Conservation (phyloP, 352 stramenopile species). For the Phytophthora citricola region DNA sequence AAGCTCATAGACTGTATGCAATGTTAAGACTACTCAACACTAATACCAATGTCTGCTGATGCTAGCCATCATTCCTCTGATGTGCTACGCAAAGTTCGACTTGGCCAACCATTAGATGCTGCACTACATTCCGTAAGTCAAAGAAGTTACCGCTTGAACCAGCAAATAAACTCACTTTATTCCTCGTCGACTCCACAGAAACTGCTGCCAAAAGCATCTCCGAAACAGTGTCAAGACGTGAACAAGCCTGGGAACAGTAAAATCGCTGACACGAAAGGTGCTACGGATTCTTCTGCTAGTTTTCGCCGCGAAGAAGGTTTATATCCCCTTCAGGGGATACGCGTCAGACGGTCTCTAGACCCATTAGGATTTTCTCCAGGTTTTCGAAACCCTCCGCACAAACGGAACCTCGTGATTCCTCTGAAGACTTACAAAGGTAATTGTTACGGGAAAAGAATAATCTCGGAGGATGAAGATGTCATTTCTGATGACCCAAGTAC, state of each 20-base stretch:
- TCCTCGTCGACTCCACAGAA: conserved; percentile 8
- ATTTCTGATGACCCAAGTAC: background rate
- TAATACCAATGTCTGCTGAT: no score
- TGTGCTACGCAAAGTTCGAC: conserved; percentile 64
- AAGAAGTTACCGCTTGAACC: background rate
- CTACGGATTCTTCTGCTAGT: background rate
- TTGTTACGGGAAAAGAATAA: background rate
- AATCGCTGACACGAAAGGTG: background rate
- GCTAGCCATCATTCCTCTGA: conserved; percentile 57
- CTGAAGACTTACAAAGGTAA: conserved; percentile 1
- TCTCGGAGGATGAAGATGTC: conserved; percentile 4
- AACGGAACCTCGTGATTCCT: conserved; percentile 2
- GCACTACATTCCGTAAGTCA: conserved; percentile 40
- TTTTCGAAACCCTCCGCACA: background rate
- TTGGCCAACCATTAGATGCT: conserved; percentile 57
- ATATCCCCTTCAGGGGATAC: conserved; percentile 7
- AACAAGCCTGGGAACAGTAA: background rate
- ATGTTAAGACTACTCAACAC: no score
- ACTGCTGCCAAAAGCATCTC: background rate
- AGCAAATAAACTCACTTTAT: background rate
- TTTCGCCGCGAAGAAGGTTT: conserved; percentile 18
- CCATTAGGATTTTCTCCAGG: background rate
- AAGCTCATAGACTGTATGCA: no score
- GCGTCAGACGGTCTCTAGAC: background rate
- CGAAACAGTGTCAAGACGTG: background rate